Conservation (phyloP, 2,329 filamentous ascomycete genomes). For the Xylaria sp. region DNA sequence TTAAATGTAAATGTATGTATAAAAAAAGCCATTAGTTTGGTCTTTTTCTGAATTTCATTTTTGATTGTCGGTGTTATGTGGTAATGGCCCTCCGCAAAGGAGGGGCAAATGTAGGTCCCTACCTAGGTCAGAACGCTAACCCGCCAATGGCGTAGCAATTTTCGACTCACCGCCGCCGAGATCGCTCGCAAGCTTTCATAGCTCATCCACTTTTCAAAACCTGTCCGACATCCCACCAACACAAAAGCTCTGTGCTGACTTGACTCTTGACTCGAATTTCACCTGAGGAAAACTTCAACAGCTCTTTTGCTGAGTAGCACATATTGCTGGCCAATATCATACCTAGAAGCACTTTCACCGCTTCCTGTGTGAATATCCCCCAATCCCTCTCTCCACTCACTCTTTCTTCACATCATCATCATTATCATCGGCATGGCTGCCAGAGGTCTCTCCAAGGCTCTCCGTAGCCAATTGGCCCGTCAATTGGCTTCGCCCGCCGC, state of each 20-base stretch:
- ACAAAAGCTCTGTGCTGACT: conserved; percentile 31
- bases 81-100: too few species aligned
- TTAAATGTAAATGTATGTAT: too few species aligned
- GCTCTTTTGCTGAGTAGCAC: conserved; percentile 17
- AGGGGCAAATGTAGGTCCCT: not conserved
- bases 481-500: conserved; percentile 69
- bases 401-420: conserved; percentile 44
- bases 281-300: conserved; percentile 28
- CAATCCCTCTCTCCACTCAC: conserved; percentile 43
- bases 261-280: conserved; percentile 21
- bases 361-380: conserved; percentile 42
- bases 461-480: conserved; percentile 71
- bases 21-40: too few species aligned
- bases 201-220: conserved; percentile 28
- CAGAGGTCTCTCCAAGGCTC: conserved; percentile 75
- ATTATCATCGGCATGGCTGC: conserved; percentile 76
- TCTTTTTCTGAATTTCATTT: too few species aligned
- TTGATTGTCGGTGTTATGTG: too few species aligned
- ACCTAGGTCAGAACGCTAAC: not conserved
- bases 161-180: conserved; percentile 48
- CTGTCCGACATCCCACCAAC: not conserved
- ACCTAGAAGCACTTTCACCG: conserved; percentile 22
- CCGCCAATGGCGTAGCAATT: conserved; percentile 38
- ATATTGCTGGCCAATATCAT: conserved; percentile 37
- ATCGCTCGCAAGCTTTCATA: conserved; percentile 39